Evolutionary conservation across 1,284 basidiomycete species (phyloP), one percentile per base, ranked within the genome.

Genomic region (Ganoderma resinaceum): DNA sequence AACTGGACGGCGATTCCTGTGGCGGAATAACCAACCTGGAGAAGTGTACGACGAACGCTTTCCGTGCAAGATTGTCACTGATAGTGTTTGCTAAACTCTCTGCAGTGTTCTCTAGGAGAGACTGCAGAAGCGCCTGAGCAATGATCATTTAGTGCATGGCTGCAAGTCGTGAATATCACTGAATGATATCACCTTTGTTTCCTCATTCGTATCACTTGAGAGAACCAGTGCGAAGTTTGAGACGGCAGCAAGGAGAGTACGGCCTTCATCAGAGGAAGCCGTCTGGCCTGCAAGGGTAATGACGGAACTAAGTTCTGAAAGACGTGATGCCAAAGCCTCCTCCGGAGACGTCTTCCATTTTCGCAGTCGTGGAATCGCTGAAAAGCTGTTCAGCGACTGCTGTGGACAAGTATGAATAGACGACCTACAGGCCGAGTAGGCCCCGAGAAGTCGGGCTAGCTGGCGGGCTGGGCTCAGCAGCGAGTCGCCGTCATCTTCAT

Each of bases 341-440:
- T 62, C 68, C 9, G 77, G 67, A 1, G 73, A 63, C 43, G 76
- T 77, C 64, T 75, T 76, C 67, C 76, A 74, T 26, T 71, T 71
- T 2, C 72, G 65, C n/a, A 79, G 65, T 23, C 87, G 85, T 37
- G 87, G 85, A 29, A 89, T 81, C 2, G 83, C 89, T 90, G 67
- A 18, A 33, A 2, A 23, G 29, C 33, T 63, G 37, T n/a, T 9
- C 23, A 16, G 55, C 60, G 2, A 33, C 37, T 9, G 35, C 42
- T 18, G 33, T 35, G 7, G 37, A 59, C 5, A 16, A 38, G 55
- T 42, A 49, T 37, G 37, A 40, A 9, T 23, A 53, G 18, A 57
- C n/a, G 26, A 74, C 74, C 69, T 72, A 87, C 86, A 80, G 72
- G 76, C 72, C 0, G 80, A 68, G 70, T 84, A 86, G 23, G 86